Conservation (phyloP, 768 basidiomycete genomes). For the Mrakia frigida region DNA sequence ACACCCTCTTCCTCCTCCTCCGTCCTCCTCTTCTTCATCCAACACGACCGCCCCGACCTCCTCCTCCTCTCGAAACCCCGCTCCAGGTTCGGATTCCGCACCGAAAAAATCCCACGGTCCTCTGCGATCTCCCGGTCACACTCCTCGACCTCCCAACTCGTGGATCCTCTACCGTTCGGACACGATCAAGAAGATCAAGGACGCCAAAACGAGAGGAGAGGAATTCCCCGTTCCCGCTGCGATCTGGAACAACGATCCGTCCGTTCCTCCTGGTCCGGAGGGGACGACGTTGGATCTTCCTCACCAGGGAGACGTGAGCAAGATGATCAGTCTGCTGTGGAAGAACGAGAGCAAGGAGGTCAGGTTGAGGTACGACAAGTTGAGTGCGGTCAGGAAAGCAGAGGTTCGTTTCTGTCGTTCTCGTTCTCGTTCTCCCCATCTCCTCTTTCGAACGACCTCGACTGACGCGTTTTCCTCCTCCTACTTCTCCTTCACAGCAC, state of each 20-base stretch:
- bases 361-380: conserved; percentile 45
- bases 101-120: conserved; percentile 12
- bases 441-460: background rate
- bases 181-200: conserved; percentile 49
- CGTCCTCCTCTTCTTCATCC: background rate
- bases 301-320: conserved; percentile 62
- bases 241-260: conserved; percentile 21
- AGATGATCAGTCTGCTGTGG: conserved; percentile 62
- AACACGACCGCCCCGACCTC: background rate
- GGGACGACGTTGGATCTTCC: conserved; percentile 44
- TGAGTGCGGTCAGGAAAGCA: conserved; percentile 40
- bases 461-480: background rate
- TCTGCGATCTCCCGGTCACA: conserved; percentile 14
- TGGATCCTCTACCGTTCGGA: conserved; percentile 76
- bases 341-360: conserved; percentile 52
- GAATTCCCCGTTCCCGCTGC: conserved; percentile 13
- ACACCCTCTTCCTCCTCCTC: background rate
- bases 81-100: background rate
- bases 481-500: conserved; percentile 4
- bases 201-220: conserved; percentile 22
- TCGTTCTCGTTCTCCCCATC: too few relatives aligned
- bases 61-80: background rate
- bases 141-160: conserved; percentile 68
- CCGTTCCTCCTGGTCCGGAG: conserved; percentile 34
- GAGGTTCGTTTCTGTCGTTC: conserved; percentile 42